These are phyloP conservation scores for Neurospora sp. DNA, from an alignment of 495 filamentous ascomycete species.

Conservation along the genomic window DNA sequence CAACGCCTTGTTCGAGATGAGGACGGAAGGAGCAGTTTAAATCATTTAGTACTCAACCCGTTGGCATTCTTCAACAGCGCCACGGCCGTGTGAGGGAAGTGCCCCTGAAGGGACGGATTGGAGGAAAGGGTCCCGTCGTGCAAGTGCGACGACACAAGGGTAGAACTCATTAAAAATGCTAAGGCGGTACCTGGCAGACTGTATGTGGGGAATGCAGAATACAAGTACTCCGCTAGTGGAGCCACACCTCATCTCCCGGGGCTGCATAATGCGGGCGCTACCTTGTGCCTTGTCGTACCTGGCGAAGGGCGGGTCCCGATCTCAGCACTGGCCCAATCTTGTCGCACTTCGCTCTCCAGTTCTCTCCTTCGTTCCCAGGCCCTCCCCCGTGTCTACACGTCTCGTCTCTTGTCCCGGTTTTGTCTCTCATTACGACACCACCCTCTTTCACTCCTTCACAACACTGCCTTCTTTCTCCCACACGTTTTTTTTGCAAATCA, in stretches of 20 bases:
- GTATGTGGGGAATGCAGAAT: neutral
- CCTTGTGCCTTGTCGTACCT: neutral
- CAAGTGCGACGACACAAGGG: neutral
- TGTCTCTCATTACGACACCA: neutral
- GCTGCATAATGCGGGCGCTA: neutral
- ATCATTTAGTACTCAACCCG: neutral
- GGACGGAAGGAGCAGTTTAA: neutral
- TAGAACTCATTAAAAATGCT: neutral
- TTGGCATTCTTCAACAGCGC: neutral
- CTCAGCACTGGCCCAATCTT: neutral
- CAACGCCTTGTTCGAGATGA: neutral
- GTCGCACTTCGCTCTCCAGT: neutral
- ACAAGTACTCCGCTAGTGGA: neutral
- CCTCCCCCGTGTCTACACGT: neutral
- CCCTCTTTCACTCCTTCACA: neutral
- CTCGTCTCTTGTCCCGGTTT: neutral
- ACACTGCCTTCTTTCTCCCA: neutral
- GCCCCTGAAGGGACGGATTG: neutral
- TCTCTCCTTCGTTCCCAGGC: neutral
- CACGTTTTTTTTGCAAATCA: neutral
- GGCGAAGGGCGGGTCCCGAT: neutral
- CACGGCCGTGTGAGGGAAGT: neutral
- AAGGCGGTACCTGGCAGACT: neutral
- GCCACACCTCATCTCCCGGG: neutral
- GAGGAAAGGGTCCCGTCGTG: neutral